A percentile compares a stretch with the other conserved stretches of the same genome.
phyloP scores from a whole-genome alignment of 108 stramenopile genomes.

The Nannochloropsis salina region DNA sequence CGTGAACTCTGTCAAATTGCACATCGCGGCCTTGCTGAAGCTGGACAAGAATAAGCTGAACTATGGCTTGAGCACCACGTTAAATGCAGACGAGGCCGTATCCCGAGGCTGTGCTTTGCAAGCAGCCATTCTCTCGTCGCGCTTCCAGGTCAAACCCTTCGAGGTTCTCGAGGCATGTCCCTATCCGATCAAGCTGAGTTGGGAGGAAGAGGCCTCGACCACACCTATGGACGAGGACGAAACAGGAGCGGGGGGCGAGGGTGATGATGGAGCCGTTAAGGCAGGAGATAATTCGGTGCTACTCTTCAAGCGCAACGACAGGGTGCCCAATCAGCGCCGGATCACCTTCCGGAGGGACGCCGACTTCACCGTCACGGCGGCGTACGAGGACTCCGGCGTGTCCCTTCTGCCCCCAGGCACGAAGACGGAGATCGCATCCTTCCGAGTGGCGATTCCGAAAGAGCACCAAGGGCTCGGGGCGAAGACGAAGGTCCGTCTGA shows the following conservation, averaged over 20 bases:
- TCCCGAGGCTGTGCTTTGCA: slow-evolving; percentile 90
- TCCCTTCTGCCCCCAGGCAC: slow-evolving; percentile 14
- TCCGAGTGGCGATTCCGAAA: slow-evolving; percentile 30
- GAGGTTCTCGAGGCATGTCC: slow-evolving; percentile 77
- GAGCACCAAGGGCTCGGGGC: neutral
- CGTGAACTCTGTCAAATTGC: slow-evolving; percentile 62
- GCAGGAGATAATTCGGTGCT: slow-evolving; percentile 17
- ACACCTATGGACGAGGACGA: slow-evolving; percentile 25
- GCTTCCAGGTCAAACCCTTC: slow-evolving; percentile 95
- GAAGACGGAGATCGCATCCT: slow-evolving; percentile 58
- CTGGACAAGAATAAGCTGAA: slow-evolving; percentile 61
- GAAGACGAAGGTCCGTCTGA: slow-evolving; percentile 77
- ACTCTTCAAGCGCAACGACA: slow-evolving; percentile 23
- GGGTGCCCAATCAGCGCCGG: slow-evolving; percentile 62
- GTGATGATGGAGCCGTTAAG: neutral
- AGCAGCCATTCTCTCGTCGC: slow-evolving; percentile 88
- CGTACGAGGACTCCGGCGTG: slow-evolving; percentile 43
- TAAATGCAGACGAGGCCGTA: slow-evolving; percentile 97
- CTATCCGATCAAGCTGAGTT: slow-evolving; percentile 76
- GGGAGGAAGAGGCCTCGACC: slow-evolving; percentile 66
- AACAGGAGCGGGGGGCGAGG: slow-evolving; percentile 17
- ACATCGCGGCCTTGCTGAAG: slow-evolving; percentile 64
- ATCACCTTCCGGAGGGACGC: slow-evolving; percentile 73
- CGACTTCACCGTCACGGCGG: slow-evolving; percentile 47
- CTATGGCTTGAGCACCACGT: slow-evolving; percentile 82